Conservation (phyloP, 225 moss, liverwort and hornwort species). For the Anthoceros angustus region DNA sequence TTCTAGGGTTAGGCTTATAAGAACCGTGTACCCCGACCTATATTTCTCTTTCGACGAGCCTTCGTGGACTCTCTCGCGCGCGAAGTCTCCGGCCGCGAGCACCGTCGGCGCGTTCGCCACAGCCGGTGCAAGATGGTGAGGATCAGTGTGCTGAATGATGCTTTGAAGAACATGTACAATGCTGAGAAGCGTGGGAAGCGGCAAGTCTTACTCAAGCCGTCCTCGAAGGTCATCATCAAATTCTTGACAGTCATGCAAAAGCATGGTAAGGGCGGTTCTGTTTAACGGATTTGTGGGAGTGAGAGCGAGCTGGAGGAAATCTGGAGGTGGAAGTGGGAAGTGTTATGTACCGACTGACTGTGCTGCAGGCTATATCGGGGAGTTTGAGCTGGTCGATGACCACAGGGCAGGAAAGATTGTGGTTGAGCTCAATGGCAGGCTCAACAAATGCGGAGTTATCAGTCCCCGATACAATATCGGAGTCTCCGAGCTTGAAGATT, state of each 20-base stretch:
- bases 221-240: constrained; percentile 30
- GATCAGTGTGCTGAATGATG: constrained; percentile 31
- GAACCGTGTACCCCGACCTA: no score
- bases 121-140: constrained; percentile 15
- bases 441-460: constrained; percentile 64
- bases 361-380: constrained; percentile 34
- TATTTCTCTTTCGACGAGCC: no score
- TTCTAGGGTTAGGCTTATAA: not conserved
- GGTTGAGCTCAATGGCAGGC: constrained; percentile 51
- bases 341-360: no score
- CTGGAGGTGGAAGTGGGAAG: no score
- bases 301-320: not conserved
- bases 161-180: constrained; percentile 32
- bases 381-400: constrained; percentile 61
- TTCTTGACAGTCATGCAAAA: constrained; percentile 27
- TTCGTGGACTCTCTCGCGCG: no score
- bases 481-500: constrained; percentile 40
- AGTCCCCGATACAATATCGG: constrained; percentile 49
- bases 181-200: constrained; percentile 34
- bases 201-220: constrained; percentile 24
- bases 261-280: constrained; percentile 11
- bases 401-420: constrained; percentile 60
- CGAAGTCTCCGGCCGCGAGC: no score
- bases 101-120: no score
- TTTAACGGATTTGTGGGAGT: not conserved